Evolutionary conservation across 192 early-diverging fungal genomes (phyloP), one percentile per base, ranked within the genome.

Genomic region (Chytriomyces sp.): DNA sequence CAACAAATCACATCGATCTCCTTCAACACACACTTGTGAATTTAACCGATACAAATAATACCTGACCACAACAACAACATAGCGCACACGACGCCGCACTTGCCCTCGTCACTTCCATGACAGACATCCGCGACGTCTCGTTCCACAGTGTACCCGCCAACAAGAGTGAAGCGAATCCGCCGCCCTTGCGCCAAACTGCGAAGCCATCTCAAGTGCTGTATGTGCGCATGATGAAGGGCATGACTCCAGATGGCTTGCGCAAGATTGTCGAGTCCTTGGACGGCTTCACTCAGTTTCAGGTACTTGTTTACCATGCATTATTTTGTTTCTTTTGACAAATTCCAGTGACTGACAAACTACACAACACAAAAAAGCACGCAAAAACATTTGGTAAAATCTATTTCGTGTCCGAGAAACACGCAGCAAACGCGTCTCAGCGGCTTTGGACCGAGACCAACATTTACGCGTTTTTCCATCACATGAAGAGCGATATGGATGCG

Each of bases 321-420:
- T 63, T 60, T 24, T 62, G 7, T 45, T 44, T 62, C 0, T 35
- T 28, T 70, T 47, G 69, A 26, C 8, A 46, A 23, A 3, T 10
- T 13, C 11, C 23, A 11, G 20, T 67, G 66, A 9, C 16, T 71
- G 16, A 26, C 20, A 20, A 16, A 59, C 3, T 45, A 57, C 20
- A 5, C 5, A 8, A 16, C 23, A 16, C 45, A 10, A 8, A 7
- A 44, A 23, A 73, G 71, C 53, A 73, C 24, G 62, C 71, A 9
- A 73, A 73, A 62, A 73, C 71, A 46, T 73, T 73, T 63, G 71
- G 59, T 18, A 73, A 73, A 46, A 73, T 73, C 26, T 73, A 73
- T 28, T 73, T 73, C 44, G 18, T 8, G 10, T 47, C 59, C 6
- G 8, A 7, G 7, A 60, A 46, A 45, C 9, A 28, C 43, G 71